phyloP scores from a whole-genome alignment of 2,329 filamentous ascomycete genomes.

The Whalleya microplaca region DNA sequence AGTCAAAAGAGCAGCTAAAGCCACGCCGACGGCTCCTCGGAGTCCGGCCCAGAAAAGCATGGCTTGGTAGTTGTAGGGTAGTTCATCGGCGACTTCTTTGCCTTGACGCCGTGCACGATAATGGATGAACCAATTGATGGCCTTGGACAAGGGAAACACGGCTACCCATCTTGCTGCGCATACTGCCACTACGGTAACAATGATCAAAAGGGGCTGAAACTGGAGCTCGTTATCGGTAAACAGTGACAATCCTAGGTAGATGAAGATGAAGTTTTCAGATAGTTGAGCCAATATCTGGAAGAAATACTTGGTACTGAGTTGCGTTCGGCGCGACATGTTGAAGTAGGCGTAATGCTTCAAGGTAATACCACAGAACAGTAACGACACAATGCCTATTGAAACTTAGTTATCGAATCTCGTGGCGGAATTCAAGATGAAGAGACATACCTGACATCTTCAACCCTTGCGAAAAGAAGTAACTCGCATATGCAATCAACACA shows the following conservation, averaged over 20 bases:
- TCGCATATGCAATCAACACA: conserved; percentile 91
- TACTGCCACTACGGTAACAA: conserved; percentile 88
- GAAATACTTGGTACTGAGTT: conserved; percentile 96
- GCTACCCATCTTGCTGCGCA: conserved; percentile 91
- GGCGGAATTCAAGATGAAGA: background rate
- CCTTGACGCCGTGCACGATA: conserved; percentile 81
- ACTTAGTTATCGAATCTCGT: conserved; percentile 3
- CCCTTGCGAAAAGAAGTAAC: conserved; percentile 97
- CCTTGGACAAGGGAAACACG: conserved; percentile 87
- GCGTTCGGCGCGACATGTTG: conserved; percentile 98
- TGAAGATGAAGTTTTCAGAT: conserved; percentile 99
- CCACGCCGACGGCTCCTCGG: conserved; percentile 93
- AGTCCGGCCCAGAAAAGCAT: conserved; percentile 99
- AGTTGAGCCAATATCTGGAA: conserved; percentile 94
- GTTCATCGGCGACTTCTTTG: conserved; percentile 77
- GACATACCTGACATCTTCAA: conserved; percentile 89
- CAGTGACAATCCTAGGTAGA: conserved; percentile 91
- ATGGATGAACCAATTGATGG: conserved; percentile 91
- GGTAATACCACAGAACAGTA: conserved; percentile 97
- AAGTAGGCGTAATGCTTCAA: conserved; percentile 99
- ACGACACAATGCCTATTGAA: conserved; percentile 81
- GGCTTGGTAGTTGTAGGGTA: conserved; percentile 95
- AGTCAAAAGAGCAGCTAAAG: conserved; percentile 83
- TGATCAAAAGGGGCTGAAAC: conserved; percentile 94
- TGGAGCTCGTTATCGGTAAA: conserved; percentile 88